phyloP scores from a whole-genome alignment of 148 eudicot species.

The Fagopyrum tataricum region DNA sequence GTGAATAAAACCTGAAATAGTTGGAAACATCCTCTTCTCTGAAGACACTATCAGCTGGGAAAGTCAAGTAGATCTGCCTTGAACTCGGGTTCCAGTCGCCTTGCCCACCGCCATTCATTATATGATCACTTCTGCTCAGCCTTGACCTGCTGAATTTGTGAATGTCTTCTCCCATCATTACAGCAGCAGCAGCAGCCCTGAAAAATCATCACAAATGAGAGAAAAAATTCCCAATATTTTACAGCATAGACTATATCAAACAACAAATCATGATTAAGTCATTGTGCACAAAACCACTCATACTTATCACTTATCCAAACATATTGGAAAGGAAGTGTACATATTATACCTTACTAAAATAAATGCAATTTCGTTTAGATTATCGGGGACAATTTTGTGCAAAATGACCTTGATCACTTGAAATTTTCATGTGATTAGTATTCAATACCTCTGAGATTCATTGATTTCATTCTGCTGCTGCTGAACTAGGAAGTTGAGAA shows the following conservation, averaged over 20 bases:
- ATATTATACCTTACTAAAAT: not conserved
- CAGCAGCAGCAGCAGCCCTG: slow-evolving; percentile 7
- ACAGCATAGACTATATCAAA: slow-evolving; percentile 36
- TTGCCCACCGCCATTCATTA: not conserved
- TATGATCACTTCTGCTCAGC: slow-evolving; percentile 4
- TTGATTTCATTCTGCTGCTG: slow-evolving; percentile 35
- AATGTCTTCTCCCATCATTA: slow-evolving; percentile 13
- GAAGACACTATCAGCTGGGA: slow-evolving; percentile 88
- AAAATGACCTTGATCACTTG: not conserved
- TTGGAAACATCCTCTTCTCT: slow-evolving; percentile 88
- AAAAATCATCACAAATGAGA: slow-evolving; percentile 28
- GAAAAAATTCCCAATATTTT: slow-evolving; percentile 25
- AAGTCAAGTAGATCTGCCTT: slow-evolving; percentile 90
- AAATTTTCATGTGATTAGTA: not conserved
- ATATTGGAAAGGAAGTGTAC: not conserved
- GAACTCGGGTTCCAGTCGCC: slow-evolving; percentile 60
- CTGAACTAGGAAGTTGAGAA: slow-evolving; percentile 46
- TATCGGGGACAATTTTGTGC: not conserved
- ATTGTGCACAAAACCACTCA: not conserved
- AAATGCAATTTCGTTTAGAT: not conserved
- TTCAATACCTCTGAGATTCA: slow-evolving; percentile 54
- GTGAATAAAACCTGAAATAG: slow-evolving; percentile 57
- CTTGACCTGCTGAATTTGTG: slow-evolving; percentile 13
- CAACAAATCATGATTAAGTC: not conserved
- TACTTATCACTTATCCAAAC: not conserved